phyloP scores from a whole-genome alignment of 75 land plant species.

The Selaginella tamariscina region DNA sequence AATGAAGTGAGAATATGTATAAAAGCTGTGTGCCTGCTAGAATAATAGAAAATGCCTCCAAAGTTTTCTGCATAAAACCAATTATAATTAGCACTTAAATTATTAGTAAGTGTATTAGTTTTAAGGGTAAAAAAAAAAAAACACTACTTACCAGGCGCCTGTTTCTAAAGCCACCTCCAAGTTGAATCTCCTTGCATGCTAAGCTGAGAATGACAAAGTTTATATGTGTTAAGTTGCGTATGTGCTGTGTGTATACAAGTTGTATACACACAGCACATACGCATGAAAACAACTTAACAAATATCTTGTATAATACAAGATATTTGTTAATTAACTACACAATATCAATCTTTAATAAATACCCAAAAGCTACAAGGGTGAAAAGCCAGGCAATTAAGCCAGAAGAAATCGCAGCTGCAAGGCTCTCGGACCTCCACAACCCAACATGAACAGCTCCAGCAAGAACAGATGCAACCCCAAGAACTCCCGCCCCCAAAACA shows the following conservation, averaged over 20 bases:
- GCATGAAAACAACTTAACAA: not conserved
- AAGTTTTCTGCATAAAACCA: slow-evolving; percentile 32
- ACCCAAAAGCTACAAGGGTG: slow-evolving; percentile 13
- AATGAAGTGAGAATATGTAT: slow-evolving; percentile 35
- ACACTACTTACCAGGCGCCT: slow-evolving; percentile 9
- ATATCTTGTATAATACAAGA: not conserved
- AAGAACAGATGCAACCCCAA: not conserved
- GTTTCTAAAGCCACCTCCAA: slow-evolving; percentile 29
- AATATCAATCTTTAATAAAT: not conserved
- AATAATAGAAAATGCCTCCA: slow-evolving; percentile 45
- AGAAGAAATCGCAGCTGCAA: slow-evolving; percentile 11
- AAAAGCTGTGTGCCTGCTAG: slow-evolving; percentile 45
- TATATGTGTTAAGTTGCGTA: too few relatives aligned
- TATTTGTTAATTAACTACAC: not conserved
- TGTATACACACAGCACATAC: too few relatives aligned
- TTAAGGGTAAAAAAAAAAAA: too few relatives aligned
- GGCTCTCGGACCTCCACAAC: slow-evolving; percentile 3
- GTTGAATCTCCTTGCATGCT: slow-evolving; percentile 56
- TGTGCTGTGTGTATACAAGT: too few relatives aligned
- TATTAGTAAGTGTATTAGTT: not conserved
- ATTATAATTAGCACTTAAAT: not conserved
- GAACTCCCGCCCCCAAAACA: not conserved
- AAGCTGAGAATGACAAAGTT: slow-evolving; percentile 46
- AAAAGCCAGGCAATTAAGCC: slow-evolving; percentile 8
- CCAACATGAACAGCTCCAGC: slow-evolving; percentile 6